These are phyloP conservation scores for Raddia distichophylla DNA, from an alignment of 176 grass and related monocot genomes.

Conservation along the genomic window DNA sequence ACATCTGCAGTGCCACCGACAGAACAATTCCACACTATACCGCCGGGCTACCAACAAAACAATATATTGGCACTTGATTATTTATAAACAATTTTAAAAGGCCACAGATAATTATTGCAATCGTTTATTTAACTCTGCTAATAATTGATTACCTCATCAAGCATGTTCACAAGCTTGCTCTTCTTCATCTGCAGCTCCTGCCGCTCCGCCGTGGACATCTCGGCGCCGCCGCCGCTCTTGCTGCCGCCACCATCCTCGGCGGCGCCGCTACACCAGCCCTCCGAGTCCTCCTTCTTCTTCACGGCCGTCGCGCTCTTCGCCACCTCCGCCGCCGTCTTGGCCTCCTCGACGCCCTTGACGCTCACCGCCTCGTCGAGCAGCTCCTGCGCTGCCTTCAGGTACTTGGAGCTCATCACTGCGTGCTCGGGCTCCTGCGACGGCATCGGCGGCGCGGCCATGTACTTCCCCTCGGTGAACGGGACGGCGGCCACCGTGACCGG, in stretches of 20 bases:
- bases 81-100: background rate
- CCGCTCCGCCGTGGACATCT: constrained; percentile 69
- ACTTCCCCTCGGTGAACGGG: constrained; percentile 32
- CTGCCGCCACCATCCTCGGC: constrained; percentile 23
- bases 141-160: constrained; percentile 63
- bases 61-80: background rate
- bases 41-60: background rate
- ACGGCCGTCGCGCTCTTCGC: constrained; percentile 24
- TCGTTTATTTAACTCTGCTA: background rate
- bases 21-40: background rate
- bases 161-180: constrained; percentile 85
- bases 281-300: constrained; percentile 47
- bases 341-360: constrained; percentile 56
- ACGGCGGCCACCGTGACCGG: constrained; percentile 45
- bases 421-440: constrained; percentile 46
- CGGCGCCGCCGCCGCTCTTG: constrained; percentile 21
- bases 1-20: background rate
- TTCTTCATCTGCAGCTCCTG: constrained; percentile 95
- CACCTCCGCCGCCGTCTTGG: background rate
- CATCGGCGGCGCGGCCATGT: background rate
- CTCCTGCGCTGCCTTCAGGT: constrained; percentile 77
- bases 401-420: constrained; percentile 67
- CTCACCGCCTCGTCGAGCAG: constrained; percentile 79
- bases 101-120: background rate
- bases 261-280: constrained; percentile 25